A percentile compares a stretch with the other conserved stretches of the same genome.
Conservation (phyloP, 176 grass and related monocot species). For the Zoysia pacifica region DNA sequence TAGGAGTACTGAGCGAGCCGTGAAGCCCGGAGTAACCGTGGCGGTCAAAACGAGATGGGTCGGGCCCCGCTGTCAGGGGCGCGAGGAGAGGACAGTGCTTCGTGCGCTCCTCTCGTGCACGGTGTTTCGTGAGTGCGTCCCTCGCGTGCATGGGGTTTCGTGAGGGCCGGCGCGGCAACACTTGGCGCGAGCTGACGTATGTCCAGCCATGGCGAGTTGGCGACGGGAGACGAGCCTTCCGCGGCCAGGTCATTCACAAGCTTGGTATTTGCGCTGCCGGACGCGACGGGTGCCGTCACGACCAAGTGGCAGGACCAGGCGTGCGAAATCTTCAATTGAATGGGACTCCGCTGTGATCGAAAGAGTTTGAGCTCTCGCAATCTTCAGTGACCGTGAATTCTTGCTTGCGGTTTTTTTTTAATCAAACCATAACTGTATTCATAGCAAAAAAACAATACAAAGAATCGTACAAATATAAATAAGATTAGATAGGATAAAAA, state of each 20-base stretch:
- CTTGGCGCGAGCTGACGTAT: conserved; percentile 11
- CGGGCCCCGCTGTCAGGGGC: background rate
- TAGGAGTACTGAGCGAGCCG: background rate
- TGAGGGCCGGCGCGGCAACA: conserved; percentile 8
- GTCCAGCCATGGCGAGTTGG: background rate
- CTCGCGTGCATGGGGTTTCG: conserved; percentile 13
- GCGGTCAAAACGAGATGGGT: background rate
- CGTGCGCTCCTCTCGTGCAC: too few species aligned
- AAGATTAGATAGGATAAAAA: too few species aligned
- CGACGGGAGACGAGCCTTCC: background rate
- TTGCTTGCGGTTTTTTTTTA: too few species aligned
- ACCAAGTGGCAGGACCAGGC: background rate
- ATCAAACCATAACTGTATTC: too few species aligned
- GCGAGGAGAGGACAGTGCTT: background rate
- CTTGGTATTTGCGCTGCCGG: background rate
- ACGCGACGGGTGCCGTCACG: background rate
- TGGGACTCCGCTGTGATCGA: background rate
- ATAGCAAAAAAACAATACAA: too few species aligned
- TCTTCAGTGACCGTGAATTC: too few species aligned
- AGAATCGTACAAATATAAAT: too few species aligned
- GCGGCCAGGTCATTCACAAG: background rate
- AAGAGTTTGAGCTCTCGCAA: background rate
- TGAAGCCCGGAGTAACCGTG: background rate
- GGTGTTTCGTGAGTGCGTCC: background rate
- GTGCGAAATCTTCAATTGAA: background rate